Percentiles rank a stretch among this genome's conserved stretches.
These are phyloP conservation scores for Aphanomyces cochlioides DNA, from an alignment of 352 stramenopile species.

Conservation along the genomic window DNA sequence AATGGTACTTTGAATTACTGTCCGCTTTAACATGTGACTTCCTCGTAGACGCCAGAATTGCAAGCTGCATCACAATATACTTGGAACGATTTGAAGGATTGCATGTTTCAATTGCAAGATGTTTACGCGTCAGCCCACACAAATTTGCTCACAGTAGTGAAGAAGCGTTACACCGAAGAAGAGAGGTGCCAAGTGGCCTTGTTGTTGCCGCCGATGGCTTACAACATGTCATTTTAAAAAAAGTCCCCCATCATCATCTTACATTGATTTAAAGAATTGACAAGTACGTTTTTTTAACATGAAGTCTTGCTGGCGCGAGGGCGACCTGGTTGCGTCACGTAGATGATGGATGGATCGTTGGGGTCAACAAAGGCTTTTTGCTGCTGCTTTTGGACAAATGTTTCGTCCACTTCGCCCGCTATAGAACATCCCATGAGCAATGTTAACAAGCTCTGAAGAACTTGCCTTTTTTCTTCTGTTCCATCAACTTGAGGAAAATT, in stretches of 20 bases:
- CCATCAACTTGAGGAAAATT: constrained; percentile 74
- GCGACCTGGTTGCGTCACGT: constrained; percentile 57
- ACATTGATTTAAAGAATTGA: constrained; percentile 1
- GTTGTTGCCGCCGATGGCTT: constrained; percentile 63
- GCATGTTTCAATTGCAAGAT: constrained; percentile 75
- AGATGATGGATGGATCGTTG: constrained; percentile 83
- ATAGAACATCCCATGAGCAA: neutral
- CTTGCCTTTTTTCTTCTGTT: constrained; percentile 71
- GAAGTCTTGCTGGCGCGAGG: neutral
- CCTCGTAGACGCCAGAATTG: constrained; percentile 65
- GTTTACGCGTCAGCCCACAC: constrained; percentile 77
- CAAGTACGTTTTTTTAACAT: constrained; percentile 9
- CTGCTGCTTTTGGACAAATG: constrained; percentile 64
- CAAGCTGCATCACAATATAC: constrained; percentile 74
- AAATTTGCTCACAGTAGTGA: constrained; percentile 82
- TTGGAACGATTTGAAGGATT: constrained; percentile 75
- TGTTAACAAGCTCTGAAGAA: neutral
- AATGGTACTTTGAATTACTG: constrained; percentile 46
- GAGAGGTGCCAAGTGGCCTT: constrained; percentile 74
- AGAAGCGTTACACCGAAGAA: constrained; percentile 85
- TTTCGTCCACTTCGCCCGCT: constrained; percentile 59
- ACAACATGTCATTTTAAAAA: constrained; percentile 79
- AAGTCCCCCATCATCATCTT: neutral
- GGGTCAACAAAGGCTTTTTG: constrained; percentile 83
- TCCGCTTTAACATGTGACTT: neutral